Evolutionary conservation across 2,329 filamentous ascomycete species (phyloP), one percentile per base, ranked within the genome.

Genomic region (Colletotrichum eleusines): DNA sequence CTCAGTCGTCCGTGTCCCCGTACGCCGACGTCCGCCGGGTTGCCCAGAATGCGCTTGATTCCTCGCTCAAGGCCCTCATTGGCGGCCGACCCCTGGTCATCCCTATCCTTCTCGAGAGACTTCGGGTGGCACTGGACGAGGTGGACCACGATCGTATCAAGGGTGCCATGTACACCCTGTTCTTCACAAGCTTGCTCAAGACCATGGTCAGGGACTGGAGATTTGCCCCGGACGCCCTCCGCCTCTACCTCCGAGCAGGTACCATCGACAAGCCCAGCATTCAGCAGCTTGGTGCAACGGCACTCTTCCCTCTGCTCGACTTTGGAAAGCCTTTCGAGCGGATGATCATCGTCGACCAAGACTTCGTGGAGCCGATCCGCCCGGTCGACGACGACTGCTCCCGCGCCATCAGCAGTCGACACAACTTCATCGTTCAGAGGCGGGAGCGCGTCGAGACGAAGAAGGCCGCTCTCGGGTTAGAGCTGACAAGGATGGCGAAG

Each of bases 21-120:
- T 99, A 99, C 78, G 96, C 96, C 0, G 96, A 99, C 78, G 96
- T 98, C 62, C 92, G 97, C n/a, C 89, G 95, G 40, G 95, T 95
- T 63, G 96, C 96, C 3, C 96, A 99, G 79, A 92, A 91, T 72
- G 94, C 96, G 0, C 92, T 94, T 67, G 97, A 99, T 80, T 97
- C 96, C 0, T 96, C 96, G 0, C 88, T 98, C 40, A 98, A 97
- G 82, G 92, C 93, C 35, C 87, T 99, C 16, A 92, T 97, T 74
- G 96, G 95, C 1, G 93, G 94, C 28, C 91, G 95, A 66, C 91
- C 94, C 1, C 85, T 98, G 6, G 93, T 99, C 51, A 97, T 99
- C 20, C 94, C 95, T 0, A 90, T 92, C n/a, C 87, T 99, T 35
- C 85, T 99, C 16, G 87, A 92, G 54, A 90, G 91, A 3, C 89